Evolutionary conservation across 2,329 filamentous ascomycete genomes (phyloP).

Genomic region (Diaporthe helianthi): DNA sequence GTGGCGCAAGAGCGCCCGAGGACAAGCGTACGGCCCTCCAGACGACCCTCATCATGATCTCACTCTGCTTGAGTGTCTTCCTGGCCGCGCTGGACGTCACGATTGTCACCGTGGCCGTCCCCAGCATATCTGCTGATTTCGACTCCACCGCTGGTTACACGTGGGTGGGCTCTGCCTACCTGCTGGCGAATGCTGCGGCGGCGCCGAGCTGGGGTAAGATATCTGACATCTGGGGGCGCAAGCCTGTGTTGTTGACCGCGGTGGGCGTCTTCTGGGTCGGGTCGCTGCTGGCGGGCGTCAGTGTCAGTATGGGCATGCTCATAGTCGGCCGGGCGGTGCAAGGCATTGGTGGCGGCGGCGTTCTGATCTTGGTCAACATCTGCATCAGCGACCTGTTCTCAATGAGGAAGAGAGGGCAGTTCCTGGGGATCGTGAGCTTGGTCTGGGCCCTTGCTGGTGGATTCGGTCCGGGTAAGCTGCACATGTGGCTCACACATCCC

Average conservation of each 20-base stretch:
- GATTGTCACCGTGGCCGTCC: conserved; percentile 67
- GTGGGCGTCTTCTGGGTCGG: conserved; percentile 59
- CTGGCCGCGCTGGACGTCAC: conserved; percentile 59
- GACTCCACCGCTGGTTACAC: conserved; percentile 71
- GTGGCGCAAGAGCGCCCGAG: conserved; percentile 37
- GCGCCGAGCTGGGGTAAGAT: conserved; percentile 75
- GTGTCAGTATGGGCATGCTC: conserved; percentile 53
- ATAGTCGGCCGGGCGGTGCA: conserved; percentile 57
- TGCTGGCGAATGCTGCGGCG: conserved; percentile 72
- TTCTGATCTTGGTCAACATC: conserved; percentile 60
- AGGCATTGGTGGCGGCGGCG: conserved; percentile 59
- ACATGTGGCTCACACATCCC: conserved; percentile 45
- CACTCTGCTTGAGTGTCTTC: conserved; percentile 51
- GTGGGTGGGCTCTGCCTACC: conserved; percentile 79
- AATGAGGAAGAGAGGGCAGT: conserved; percentile 45
- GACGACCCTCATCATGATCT: conserved; percentile 47
- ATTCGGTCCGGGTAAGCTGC: conserved; percentile 59
- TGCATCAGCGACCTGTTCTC: conserved; percentile 62
- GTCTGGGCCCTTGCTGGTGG: conserved; percentile 72
- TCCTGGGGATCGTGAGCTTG: conserved; percentile 60
- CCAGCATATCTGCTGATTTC: conserved; percentile 65
- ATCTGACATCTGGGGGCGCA: conserved; percentile 65
- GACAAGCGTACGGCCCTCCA: conserved; percentile 42
- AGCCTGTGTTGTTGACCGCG: conserved; percentile 57
- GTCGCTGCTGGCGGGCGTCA: conserved; percentile 56